phyloP scores from a whole-genome alignment of 2,329 filamentous ascomycete species.

The Phaeosphaeria sp. region DNA sequence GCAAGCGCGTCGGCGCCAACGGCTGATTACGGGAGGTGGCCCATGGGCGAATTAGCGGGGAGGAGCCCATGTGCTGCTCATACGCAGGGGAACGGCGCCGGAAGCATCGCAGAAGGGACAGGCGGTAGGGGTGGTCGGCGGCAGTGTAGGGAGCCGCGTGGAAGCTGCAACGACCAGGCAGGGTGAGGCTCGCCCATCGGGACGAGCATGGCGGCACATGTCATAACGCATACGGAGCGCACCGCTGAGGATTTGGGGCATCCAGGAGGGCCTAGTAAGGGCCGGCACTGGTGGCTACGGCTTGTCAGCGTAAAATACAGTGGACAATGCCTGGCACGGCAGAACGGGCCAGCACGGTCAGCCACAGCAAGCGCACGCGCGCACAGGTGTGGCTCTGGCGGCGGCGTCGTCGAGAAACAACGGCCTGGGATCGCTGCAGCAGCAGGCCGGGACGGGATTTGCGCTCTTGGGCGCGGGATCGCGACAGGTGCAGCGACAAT shows the following conservation, averaged over 20 bases:
- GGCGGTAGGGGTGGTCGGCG: conserved; percentile 16
- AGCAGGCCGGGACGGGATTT: conserved; percentile 18
- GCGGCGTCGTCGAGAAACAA: conserved; percentile 37
- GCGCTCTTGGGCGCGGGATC: conserved; percentile 29
- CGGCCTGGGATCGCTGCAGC: conserved; percentile 30
- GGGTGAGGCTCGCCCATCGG: conserved; percentile 13
- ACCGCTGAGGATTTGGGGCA: conserved; percentile 21
- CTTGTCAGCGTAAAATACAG: conserved; percentile 31
- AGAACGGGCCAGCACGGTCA: conserved; percentile 9
- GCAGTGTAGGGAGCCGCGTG: conserved; percentile 25
- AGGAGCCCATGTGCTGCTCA: conserved; percentile 27
- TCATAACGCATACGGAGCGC: conserved; percentile 41
- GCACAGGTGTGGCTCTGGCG: conserved; percentile 25
- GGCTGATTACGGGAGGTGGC: conserved; percentile 36
- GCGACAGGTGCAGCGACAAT: conserved; percentile 44
- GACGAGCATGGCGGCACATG: conserved; percentile 33
- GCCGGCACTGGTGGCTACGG: conserved; percentile 12
- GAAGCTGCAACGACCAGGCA: conserved; percentile 26
- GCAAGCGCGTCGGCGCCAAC: conserved; percentile 41
- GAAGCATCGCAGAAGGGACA: conserved; percentile 24
- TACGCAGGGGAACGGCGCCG: conserved; percentile 37
- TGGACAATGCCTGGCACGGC: neutral
- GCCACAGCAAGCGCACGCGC: conserved; percentile 35
- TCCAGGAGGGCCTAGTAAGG: conserved; percentile 21
- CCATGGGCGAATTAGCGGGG: conserved; percentile 32